Evolutionary conservation across 495 filamentous ascomycete species (phyloP).

Genomic region (Podospora sp.): DNA sequence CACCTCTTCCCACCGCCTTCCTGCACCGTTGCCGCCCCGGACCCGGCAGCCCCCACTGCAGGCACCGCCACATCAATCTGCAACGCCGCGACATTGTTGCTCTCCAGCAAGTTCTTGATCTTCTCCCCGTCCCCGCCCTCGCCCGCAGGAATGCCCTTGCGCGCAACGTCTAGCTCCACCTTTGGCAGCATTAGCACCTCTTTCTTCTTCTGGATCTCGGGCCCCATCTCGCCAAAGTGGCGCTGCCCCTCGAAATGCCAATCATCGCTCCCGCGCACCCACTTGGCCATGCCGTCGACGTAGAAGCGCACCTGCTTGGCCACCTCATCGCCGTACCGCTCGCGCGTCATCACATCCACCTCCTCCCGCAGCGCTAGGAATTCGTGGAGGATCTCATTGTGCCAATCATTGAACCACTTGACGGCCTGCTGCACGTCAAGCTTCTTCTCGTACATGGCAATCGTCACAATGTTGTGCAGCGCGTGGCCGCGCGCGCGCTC

Average conservation of each 20-base stretch:
- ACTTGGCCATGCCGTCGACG: constrained; percentile 10
- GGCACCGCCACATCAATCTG: neutral
- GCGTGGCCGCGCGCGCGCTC: constrained; percentile 21
- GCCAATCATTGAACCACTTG: constrained; percentile 14
- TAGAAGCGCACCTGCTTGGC: constrained; percentile 17
- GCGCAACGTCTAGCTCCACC: neutral
- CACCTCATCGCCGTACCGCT: constrained; percentile 8
- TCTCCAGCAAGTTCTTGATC: constrained; percentile 13
- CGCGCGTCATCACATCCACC: neutral
- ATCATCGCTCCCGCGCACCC: constrained; percentile 15
- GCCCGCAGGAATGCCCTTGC: neutral
- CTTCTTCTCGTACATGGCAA: constrained; percentile 18
- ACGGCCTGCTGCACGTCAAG: constrained; percentile 7
- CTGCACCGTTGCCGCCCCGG: too few relatives aligned
- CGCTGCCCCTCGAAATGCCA: constrained; percentile 18
- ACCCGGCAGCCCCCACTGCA: too few relatives aligned
- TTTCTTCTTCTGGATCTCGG: neutral
- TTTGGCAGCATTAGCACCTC: constrained; percentile 12
- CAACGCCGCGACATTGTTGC: constrained; percentile 1
- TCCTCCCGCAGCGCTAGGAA: constrained; percentile 6
- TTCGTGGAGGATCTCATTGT: constrained; percentile 10
- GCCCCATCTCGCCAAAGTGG: constrained; percentile 16
- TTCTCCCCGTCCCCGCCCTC: constrained; percentile 1
- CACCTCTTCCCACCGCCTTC: too few relatives aligned
- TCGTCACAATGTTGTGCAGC: constrained; percentile 20